phyloP scores from a whole-genome alignment of 345 rosid species.

The Gossypium rotundifolium region DNA sequence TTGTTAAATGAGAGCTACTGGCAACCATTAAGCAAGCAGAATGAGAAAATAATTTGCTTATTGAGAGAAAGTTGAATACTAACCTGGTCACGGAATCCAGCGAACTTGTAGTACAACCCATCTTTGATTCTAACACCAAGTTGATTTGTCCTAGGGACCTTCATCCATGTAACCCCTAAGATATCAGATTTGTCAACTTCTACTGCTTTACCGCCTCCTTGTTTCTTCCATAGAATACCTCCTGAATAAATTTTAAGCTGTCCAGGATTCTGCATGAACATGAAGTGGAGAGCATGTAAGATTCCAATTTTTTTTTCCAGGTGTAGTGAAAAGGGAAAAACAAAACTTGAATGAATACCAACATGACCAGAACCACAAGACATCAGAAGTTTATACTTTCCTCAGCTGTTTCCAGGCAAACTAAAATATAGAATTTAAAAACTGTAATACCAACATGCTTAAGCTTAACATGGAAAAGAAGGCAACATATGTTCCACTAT shows the following conservation, averaged over 20 bases:
- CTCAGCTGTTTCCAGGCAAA: background rate
- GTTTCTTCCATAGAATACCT: conserved; percentile 92
- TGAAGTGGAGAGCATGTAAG: background rate
- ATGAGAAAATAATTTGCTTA: background rate
- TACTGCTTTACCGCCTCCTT: conserved; percentile 93
- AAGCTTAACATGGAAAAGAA: background rate
- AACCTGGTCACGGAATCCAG: conserved; percentile 91
- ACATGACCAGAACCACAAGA: background rate
- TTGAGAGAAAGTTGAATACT: background rate
- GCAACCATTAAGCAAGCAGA: background rate
- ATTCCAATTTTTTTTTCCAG: background rate
- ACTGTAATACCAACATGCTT: background rate
- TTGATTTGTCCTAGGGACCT: conserved; percentile 78
- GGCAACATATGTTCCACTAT: background rate
- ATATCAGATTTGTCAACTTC: conserved; percentile 87
- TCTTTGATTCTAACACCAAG: conserved; percentile 71
- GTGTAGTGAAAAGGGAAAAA: background rate
- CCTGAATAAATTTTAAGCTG: conserved; percentile 67
- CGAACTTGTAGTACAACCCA: conserved; percentile 81
- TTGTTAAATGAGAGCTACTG: background rate
- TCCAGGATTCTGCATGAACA: conserved; percentile 66
- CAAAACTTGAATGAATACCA: background rate
- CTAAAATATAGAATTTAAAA: background rate
- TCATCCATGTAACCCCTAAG: conserved; percentile 73
- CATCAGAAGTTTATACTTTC: background rate